phyloP scores from a whole-genome alignment of 116 monocot genomes.

The Posidonia oceanica region DNA sequence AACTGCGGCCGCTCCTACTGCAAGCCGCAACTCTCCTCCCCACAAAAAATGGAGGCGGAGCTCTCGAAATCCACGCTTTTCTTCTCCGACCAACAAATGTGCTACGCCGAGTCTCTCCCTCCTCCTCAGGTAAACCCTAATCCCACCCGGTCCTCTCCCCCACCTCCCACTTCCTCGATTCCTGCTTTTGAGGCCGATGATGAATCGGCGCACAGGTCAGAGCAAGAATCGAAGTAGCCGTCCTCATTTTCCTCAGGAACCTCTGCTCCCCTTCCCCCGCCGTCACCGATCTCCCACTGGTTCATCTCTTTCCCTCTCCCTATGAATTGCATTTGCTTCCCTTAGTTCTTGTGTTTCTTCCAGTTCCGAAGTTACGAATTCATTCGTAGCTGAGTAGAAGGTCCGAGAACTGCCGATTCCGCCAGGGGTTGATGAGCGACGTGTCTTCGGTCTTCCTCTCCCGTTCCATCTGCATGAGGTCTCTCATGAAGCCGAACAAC shows the following conservation, averaged over 20 bases:
- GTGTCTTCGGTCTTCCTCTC: conserved; percentile 71
- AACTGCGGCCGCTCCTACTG: too few relatives aligned
- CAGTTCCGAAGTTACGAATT: background rate
- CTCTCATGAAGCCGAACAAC: conserved; percentile 39
- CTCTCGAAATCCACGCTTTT: conserved; percentile 56
- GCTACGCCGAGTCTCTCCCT: conserved; percentile 73
- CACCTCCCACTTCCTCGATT: background rate
- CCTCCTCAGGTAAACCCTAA: conserved; percentile 37
- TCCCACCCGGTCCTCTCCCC: background rate
- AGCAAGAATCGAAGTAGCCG: conserved; percentile 84
- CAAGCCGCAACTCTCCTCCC: too few relatives aligned
- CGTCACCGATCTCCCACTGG: conserved; percentile 60
- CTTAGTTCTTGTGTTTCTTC: background rate
- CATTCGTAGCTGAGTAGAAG: conserved; percentile 41
- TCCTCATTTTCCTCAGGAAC: conserved; percentile 61
- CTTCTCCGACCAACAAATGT: conserved; percentile 72
- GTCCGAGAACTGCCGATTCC: conserved; percentile 39
- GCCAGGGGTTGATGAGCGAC: conserved; percentile 54
- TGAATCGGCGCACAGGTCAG: conserved; percentile 18
- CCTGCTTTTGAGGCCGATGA: background rate
- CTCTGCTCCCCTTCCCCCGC: conserved; percentile 47
- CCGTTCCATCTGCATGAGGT: conserved; percentile 45
- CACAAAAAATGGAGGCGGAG: conserved; percentile 12
- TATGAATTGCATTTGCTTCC: background rate
- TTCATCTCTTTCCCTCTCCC: conserved; percentile 10